Evolutionary conservation across 345 rosid species (phyloP), one percentile per base, ranked within the genome.

Genomic region (Raphanus raphanistrum): DNA sequence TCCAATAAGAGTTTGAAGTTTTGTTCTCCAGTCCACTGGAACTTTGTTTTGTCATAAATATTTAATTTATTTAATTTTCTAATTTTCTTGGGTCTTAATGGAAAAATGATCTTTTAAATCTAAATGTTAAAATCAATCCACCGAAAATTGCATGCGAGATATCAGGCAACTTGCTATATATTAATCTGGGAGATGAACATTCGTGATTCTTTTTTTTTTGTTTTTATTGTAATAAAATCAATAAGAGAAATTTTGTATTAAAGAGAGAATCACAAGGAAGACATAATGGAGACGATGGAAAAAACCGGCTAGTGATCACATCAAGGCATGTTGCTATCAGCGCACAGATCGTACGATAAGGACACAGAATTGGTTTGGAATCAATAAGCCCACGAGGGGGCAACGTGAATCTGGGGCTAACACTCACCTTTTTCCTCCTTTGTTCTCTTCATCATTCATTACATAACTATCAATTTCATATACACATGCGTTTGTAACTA

Each of bases 351-450:
- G 81, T 78, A 78, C 81, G 43, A 41, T 72, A 43, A 78, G 77
- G 73, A 78, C 81, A 78, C 68, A 65, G 21, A 32, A 55, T 78
- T 72, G 63, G 32, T 78, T 66, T 72, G 31, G 77, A 78, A 66
- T 58, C 72, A 33, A 43, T 78, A 72, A 65, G 76, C 72, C 81
- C 81, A 78, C 81, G 81, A 72, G 81, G 81, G 68, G 52, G 55
- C 63, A 78, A 78, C 81, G 81, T 78, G 77, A 66, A 25, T 45
- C 66, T 78, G 72, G 81, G 73, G 73, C 72, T 72, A 78, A 65
- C 73, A 28, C 72, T 66, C 35, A 43, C 73, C 73, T 59, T 78
- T 78, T 78, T 71, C 70, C 70, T 71, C 28, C 71, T 65, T 77
- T 72, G 36, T 43, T 78, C 67, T 58, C 50, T 58, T 66, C 27